Conservation (phyloP, 2,329 filamentous ascomycete species). For the Thelonectria rubi region DNA sequence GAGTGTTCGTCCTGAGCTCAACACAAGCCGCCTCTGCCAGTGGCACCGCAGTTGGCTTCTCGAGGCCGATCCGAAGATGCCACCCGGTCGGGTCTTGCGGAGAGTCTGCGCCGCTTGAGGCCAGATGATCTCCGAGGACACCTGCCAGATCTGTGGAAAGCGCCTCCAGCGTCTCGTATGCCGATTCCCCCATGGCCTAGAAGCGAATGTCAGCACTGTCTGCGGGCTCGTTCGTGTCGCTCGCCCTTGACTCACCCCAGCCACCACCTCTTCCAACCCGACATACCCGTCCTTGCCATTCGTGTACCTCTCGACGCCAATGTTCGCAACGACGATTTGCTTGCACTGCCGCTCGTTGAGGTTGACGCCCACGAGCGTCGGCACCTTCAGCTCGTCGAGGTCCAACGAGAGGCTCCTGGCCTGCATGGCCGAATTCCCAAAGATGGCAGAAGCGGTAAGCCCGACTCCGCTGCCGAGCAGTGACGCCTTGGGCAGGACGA, state of each 20-base stretch:
- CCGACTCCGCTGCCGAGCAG: conserved; percentile 70
- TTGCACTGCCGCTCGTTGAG: conserved; percentile 72
- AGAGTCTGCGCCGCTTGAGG: background rate
- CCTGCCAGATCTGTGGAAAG: conserved; percentile 60
- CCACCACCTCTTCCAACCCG: conserved; percentile 66
- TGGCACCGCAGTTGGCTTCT: conserved; percentile 78
- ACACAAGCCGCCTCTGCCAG: conserved; percentile 77
- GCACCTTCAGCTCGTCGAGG: conserved; percentile 67
- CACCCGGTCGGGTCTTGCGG: conserved; percentile 41
- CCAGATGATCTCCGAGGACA: conserved; percentile 56
- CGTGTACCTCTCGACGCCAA: conserved; percentile 67
- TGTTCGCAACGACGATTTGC: conserved; percentile 71
- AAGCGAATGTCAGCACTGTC: conserved; percentile 7
- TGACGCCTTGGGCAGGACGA: conserved; percentile 73
- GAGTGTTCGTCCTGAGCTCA: conserved; percentile 54
- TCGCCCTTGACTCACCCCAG: conserved; percentile 60
- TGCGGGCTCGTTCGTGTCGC: background rate
- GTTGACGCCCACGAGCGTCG: conserved; percentile 78
- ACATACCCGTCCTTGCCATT: conserved; percentile 60
- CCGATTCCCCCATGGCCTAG: conserved; percentile 64
- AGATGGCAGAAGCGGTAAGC: conserved; percentile 57
- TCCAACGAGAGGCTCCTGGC: conserved; percentile 51
- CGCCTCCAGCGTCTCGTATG: conserved; percentile 71
- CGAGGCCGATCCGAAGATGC: conserved; percentile 68
- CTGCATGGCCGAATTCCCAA: conserved; percentile 42